Conservation (phyloP, 306 rosid genomes). For the Prunus fruticosa region DNA sequence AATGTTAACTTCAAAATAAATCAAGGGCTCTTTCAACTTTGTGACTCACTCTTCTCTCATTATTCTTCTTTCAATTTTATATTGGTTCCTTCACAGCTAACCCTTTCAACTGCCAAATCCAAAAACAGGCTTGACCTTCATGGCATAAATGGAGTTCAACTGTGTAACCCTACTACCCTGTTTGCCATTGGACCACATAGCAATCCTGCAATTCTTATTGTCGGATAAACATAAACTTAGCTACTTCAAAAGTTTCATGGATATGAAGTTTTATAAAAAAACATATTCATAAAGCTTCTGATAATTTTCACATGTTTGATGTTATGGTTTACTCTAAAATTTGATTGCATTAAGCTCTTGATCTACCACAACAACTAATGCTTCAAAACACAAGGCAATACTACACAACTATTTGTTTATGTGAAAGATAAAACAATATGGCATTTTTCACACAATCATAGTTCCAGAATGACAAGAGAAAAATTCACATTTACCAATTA, state of each 20-base stretch:
- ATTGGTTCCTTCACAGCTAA: neutral
- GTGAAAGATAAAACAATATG: too few species aligned
- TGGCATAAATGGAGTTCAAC: neutral
- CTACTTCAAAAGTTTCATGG: neutral
- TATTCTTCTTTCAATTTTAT: neutral
- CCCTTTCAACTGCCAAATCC: constrained; percentile 3
- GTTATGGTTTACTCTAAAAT: neutral
- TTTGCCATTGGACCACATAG: constrained; percentile 19
- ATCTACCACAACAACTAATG: neutral
- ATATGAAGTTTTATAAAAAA: neutral
- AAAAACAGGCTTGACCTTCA: neutral
- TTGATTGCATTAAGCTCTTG: neutral
- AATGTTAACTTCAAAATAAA: constrained; percentile 1
- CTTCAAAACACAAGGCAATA: too few species aligned
- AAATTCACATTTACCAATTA: neutral
- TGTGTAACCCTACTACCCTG: constrained; percentile 7
- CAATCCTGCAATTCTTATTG: constrained; percentile 15
- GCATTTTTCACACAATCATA: neutral
- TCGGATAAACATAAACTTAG: neutral
- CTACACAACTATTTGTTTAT: too few species aligned
- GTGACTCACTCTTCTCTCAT: constrained; percentile 10
- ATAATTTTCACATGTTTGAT: neutral
- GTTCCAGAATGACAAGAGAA: neutral
- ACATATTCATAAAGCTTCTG: neutral
- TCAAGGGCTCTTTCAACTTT: neutral